phyloP scores from a whole-genome alignment of 106 monocot species.

The Platanthera guangdongensis region DNA sequence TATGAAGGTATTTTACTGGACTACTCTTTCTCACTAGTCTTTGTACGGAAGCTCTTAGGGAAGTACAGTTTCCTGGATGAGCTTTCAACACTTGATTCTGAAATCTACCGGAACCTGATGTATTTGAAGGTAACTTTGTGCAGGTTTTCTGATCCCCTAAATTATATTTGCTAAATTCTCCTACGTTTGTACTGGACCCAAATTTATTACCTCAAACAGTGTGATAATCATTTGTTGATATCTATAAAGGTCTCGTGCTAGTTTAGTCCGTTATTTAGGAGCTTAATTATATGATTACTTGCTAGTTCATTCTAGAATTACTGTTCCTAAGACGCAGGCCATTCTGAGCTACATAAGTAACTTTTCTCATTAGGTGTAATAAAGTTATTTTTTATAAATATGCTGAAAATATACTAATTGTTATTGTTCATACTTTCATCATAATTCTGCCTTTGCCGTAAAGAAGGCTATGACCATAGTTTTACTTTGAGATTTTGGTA shows the following conservation, averaged over 20 bases:
- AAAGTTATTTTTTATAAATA: too few relatives aligned
- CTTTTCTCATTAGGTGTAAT: too few relatives aligned
- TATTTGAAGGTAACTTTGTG: conserved; percentile 58
- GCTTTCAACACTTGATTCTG: conserved; percentile 75
- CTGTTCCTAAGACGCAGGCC: too few relatives aligned
- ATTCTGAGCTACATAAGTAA: too few relatives aligned
- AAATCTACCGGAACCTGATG: conserved; percentile 85
- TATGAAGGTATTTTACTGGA: conserved; percentile 95
- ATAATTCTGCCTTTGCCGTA: too few relatives aligned
- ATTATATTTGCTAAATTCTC: not conserved
- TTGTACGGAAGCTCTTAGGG: conserved; percentile 85
- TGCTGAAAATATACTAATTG: too few relatives aligned
- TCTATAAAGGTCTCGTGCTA: not conserved
- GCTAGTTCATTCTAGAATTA: not conserved
- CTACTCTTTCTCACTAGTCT: conserved; percentile 77
- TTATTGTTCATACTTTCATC: too few relatives aligned
- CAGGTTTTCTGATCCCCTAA: not conserved
- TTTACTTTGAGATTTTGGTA: too few relatives aligned
- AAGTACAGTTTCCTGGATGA: conserved; percentile 89
- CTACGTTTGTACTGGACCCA: not conserved
- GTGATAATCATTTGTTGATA: not conserved
- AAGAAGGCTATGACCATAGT: too few relatives aligned
- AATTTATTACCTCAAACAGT: not conserved
- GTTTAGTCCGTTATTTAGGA: not conserved
- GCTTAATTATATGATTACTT: not conserved